Evolutionary conservation across 2,329 filamentous ascomycete genomes (phyloP).

Genomic region (Capronia coronata): DNA sequence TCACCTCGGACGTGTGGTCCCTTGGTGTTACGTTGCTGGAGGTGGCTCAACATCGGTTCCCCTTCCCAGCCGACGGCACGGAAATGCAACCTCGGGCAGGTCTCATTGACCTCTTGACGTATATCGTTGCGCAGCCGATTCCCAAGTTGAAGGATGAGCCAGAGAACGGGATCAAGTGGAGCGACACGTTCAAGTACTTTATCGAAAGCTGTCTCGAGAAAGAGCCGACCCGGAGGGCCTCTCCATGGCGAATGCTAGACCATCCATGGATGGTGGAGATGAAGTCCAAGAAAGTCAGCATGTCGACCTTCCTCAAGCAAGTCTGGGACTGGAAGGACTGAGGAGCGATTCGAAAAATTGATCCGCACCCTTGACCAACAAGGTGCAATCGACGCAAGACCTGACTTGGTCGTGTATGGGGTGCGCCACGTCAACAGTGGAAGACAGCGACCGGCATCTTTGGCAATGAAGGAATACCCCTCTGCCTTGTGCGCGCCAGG

Average conservation of each 20-base stretch:
- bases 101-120: constrained; percentile 89
- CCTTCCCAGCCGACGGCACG: constrained; percentile 92
- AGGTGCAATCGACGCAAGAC: not conserved
- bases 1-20: constrained; percentile 98
- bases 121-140: constrained; percentile 92
- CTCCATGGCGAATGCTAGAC: constrained; percentile 97
- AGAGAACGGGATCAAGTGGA: constrained; percentile 84
- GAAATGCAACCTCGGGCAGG: constrained; percentile 91
- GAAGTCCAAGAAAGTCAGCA: constrained; percentile 92
- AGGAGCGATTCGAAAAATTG: constrained; percentile 7
- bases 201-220: constrained; percentile 99
- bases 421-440: no score
- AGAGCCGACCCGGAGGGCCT: constrained; percentile 76
- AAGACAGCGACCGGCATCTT: not conserved
- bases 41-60: constrained; percentile 97
- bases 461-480: not conserved
- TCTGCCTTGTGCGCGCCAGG: not conserved
- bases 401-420: not conserved
- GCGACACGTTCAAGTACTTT: constrained; percentile 97
- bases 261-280: constrained; percentile 99
- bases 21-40: constrained; percentile 95
- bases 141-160: constrained; percentile 94
- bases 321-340: constrained; percentile 94
- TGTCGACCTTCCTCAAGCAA: constrained; percentile 85
- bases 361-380: not conserved